Base-by-base conservation (phyloP, 441 rosid species). In the Erodium moschatum region DNA sequence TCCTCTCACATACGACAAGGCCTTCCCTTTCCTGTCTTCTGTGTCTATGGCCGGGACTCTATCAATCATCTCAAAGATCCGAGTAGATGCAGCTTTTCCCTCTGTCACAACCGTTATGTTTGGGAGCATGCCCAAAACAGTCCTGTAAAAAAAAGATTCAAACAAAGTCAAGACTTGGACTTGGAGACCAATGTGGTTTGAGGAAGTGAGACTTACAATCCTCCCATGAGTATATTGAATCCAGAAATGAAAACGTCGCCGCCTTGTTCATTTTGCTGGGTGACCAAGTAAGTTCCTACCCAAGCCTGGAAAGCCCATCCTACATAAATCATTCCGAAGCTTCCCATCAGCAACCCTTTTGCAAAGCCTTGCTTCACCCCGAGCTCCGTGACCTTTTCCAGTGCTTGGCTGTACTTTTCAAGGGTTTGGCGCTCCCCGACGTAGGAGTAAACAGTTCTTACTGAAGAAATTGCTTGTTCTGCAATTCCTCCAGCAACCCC, bases 271-370 rank as follows among this genome's bases (percentile, higher is more conserved):
- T 80, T 77, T 66, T 83, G 83, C 2, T 83, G 80, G 5, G 83
- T 82, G 7, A 84, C 93, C 83, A 87, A 75, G 69, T 80, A 78
- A 68, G 87, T 80, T 52, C 90, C 93, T 1, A 83, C 13, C 87
- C 86, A 87, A 72, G 89, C 86, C 73, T 86, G 90, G 70, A 84
- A 86, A 0, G 90, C 85, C 93, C 93, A 87, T 21, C 89, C 85
- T 0, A 83, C 74, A 73, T 82, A 87, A 48, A 87, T 86, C 66
- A 72, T 83, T 66, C 90, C 93, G 85, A 87, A 81, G 76, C 90
- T 81, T 50, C 93, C 93, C 89, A 86, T 83, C 84, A 86, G 33
- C 79, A 87, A 72, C 13, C 93, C 90, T 75, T 86, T 85, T 31
- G 89, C 84, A 54, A 84, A 71, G 46, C 93, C 93, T 78, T 74